Evolutionary conservation across 108 stramenopile genomes (phyloP).

Genomic region (Cyclostephanos tholiformis): DNA sequence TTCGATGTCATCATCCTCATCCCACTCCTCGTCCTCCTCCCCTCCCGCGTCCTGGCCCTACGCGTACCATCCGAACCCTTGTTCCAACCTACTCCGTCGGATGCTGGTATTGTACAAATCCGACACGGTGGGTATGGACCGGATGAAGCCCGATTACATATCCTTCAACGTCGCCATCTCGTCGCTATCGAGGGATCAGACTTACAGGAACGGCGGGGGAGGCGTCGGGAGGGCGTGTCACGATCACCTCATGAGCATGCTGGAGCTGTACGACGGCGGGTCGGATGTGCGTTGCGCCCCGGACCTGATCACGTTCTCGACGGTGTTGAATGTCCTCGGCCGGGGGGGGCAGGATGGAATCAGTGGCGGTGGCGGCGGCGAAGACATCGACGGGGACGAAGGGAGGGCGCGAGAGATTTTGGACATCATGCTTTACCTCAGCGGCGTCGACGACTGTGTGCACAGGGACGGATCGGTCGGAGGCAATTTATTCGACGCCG

Average conservation of each 20-base stretch:
- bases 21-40: neutral
- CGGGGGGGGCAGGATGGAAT: neutral
- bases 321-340: slow-evolving; percentile 30
- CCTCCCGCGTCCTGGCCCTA: slow-evolving; percentile 13
- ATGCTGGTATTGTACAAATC: slow-evolving; percentile 28
- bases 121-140: slow-evolving; percentile 9
- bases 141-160: slow-evolving; percentile 36
- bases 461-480: neutral
- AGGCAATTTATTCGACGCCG: neutral
- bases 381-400: slow-evolving; percentile 10
- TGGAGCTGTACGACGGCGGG: slow-evolving; percentile 24
- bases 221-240: slow-evolving; percentile 15
- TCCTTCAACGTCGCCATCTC: slow-evolving; percentile 41
- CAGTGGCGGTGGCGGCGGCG: no score
- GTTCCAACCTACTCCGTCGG: slow-evolving; percentile 35
- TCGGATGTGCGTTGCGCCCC: slow-evolving; percentile 24
- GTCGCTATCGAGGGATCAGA: slow-evolving; percentile 22
- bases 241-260: slow-evolving; percentile 36
- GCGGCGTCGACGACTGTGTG: slow-evolving; percentile 6
- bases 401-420: slow-evolving; percentile 30
- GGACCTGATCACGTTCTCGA: slow-evolving; percentile 37
- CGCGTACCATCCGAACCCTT: slow-evolving; percentile 26
- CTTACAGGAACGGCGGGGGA: neutral
- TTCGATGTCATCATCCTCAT: neutral
- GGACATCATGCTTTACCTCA: slow-evolving; percentile 40